Base-by-base conservation (phyloP, 2,329 filamentous ascomycete genomes). In the Ascomycota sp. region DNA sequence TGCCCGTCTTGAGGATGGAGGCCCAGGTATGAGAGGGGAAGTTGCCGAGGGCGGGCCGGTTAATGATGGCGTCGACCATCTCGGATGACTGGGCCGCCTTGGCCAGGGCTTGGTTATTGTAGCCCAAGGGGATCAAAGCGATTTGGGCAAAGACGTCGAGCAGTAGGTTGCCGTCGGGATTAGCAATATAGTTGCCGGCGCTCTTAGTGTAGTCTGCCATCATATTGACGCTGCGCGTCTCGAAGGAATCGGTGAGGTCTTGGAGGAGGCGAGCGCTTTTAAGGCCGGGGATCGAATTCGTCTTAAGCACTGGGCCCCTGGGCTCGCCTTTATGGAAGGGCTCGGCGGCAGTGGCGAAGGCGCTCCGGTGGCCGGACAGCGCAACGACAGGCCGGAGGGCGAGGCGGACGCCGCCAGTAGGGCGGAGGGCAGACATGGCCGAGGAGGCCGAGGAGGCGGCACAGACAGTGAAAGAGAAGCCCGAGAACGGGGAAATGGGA, bases 91-190 rank as follows among this genome's bases (percentile, higher is more conserved):
- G 65, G 19, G 80, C 78, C 22, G 74, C 72, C 43, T 71, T 62
- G 40, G 69, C 59, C 36, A 93, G 66, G 38, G 64, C 56, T 6
- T 80, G 74, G 59, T 93, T 93, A 65, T 86, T 92, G 67, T 93
- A 93, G 35, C 83, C 83, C 27, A 93, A 64, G 4, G 83, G 79
- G 43, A 93, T 93, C 25, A 81, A 92, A 37, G 83, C 83, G 46
- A 93, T 93, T 56, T 93, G 83, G 30, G 83, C 79, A 47, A 86
- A 75, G 57, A 80, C 75, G 42, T 81, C 75, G n/a, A 81, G 63
- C 33, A 80, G 56, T 11, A 69, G 53, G 44, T 81, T 80, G 39
- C 74, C 75, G 44, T 81, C 75, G 0, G 71, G 63, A 41, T 81
- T 75, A 22, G 64, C 65, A 40, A 81, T 71, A 48, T 91, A 92